Evolutionary conservation across 768 basidiomycete genomes (phyloP).

Genomic region (Boletus insuetus): DNA sequence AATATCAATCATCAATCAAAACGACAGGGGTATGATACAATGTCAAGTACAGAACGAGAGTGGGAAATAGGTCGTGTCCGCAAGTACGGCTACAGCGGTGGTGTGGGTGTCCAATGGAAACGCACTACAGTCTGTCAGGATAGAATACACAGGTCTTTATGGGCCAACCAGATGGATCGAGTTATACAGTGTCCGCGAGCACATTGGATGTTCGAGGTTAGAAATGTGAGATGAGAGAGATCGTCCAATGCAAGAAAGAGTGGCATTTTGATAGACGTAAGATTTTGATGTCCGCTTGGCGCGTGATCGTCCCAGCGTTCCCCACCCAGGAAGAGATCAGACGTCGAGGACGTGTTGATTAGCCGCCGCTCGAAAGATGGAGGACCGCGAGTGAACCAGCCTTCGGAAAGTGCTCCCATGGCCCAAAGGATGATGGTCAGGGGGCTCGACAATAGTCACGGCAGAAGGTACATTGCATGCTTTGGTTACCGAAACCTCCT

Average conservation of each 20-base stretch:
- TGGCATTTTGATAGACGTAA: constrained; percentile 21
- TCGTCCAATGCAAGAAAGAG: constrained; percentile 18
- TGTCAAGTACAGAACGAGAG: constrained; percentile 33
- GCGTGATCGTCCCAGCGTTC: constrained; percentile 10
- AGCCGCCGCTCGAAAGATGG: constrained; percentile 37
- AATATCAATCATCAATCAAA: constrained; percentile 20
- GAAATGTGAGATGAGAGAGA: constrained; percentile 27
- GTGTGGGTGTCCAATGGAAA: constrained; percentile 24
- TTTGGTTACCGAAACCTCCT: constrained; percentile 16
- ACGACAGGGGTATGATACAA: constrained; percentile 28
- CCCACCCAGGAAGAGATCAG: constrained; percentile 11
- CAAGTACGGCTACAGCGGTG: constrained; percentile 26
- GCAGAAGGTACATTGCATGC: constrained; percentile 9
- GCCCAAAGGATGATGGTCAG: constrained; percentile 22
- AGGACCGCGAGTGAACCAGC: constrained; percentile 44
- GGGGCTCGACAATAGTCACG: constrained; percentile 27
- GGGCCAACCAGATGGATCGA: background rate
- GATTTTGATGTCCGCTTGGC: constrained; percentile 20
- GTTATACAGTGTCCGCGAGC: constrained; percentile 22
- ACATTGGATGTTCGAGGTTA: constrained; percentile 19
- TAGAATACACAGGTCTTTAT: constrained; percentile 1
- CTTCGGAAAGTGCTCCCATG: constrained; percentile 39
- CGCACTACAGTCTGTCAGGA: constrained; percentile 13
- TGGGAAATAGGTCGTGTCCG: constrained; percentile 22
- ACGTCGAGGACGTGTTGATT: constrained; percentile 28